Evolutionary conservation across 2,329 filamentous ascomycete genomes (phyloP), one percentile per base, ranked within the genome.

Genomic region (Penicillium nordicum): DNA sequence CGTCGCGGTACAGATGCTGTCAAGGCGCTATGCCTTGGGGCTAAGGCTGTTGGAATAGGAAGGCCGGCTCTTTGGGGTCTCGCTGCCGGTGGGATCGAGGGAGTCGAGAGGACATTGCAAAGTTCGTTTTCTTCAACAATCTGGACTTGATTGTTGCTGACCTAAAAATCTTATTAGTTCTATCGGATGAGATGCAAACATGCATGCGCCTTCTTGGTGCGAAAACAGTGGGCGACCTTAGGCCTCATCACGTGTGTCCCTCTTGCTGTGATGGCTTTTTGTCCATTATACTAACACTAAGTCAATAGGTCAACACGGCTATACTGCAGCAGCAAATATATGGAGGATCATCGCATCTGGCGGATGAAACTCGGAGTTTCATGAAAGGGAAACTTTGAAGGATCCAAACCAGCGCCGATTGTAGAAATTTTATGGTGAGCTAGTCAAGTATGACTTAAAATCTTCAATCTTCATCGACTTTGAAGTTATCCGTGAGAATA

Each of bases 51-150:
- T 9, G 38, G 38, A 12, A 23, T 41, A 41, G 38, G 38, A 41
- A 41, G 38, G 12, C 38, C 38, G 3, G 38, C 38, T 23, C 18
- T 41, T 23, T 41, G 38, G 38, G 38, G 38, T 23, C 38, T 41
- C 38, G 38, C 38, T 41, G 38, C 21, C 8, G 38, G 38, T 14
- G 38, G 78, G 91, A 96, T 69, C 91, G 92, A 82, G 63, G 86
- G 84, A 44, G 88, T 89, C 9, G 84, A 82, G 63, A 75, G 83
- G 65, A 83, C 87, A 34, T 76, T 88, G 53, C 82, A 88, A 71
- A 72, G 70, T 72, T 65, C 34, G 68, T 64, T 45, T 2, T 3
- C 4, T 10, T 16, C 5, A 1, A 4, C 9, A 5, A 18, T 14
- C 1, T 36, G 5, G 7, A 18, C 10, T 16, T 8, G 6, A 14